Base-by-base conservation (phyloP, 768 basidiomycete species). In the Suillus discolor region DNA sequence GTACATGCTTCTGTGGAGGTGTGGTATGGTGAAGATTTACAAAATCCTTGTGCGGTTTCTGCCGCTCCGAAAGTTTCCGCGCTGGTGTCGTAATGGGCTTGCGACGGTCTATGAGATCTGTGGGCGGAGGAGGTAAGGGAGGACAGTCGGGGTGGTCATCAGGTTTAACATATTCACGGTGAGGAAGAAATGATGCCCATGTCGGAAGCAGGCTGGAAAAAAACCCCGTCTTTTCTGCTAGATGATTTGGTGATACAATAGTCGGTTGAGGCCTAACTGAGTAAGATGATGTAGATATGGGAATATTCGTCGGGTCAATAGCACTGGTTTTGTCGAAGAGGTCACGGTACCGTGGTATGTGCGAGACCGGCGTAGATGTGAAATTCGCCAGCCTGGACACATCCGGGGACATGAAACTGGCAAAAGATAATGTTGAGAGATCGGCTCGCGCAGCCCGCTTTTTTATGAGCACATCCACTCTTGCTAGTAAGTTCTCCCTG, bases 1-100 rank as follows among this genome's bases (percentile, higher is more conserved):
- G 81, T 73, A 78, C 75, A 2, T 83, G 82, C 11, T 71, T 65
- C 25, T 59, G 64, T 45, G 74, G 74, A 5, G 76, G 71, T 0
- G 87, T 84, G 2, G 85, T 83, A 15, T 83, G 87, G 42, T 89
- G 82, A 12, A 93, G 80, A 23, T 82, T 77, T 3, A 92, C 89
- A 20, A 87, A 80, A 38, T 91, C 89, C 75, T 87, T 92, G 0
- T 90, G 90, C 64, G 82, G 84, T 13, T 77, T 75, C 1, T 75
- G 67, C 67, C 79, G 83, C 0, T 84, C 80, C 16, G 79, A 65
- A 1, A 82, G 83, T 47, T 81, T 84, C 16, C 87, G 81, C 4
- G 77, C 82, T 5, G 90, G 91, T 0, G 91, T 91, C 16, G 74
- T 70, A 16, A 92, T 80, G 1, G 88, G 89, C 6, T 80, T 83